Base-by-base conservation (phyloP, 306 rosid species). In the Rosa chinensis region DNA sequence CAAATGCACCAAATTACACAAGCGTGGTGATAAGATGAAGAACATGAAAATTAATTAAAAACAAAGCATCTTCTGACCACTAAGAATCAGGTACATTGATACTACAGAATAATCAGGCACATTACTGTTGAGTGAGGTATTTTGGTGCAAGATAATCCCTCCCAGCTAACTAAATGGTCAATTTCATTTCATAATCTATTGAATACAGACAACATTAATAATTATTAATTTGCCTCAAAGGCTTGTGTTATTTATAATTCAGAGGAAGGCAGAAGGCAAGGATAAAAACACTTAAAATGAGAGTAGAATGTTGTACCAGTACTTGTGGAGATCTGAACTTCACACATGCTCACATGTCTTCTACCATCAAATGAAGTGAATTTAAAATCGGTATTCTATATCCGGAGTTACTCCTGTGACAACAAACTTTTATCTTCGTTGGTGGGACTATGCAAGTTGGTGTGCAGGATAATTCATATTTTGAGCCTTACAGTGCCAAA, bases 401-500 rank as follows among this genome's bases (percentile, higher is more conserved):
- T 25, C 28, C 28, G 28, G 28, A 25, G 28, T 25, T 25, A 25
- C 28, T 25, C 28, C 92, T 73, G 67, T 78, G 79, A 92, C 58
- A 52, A 77, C 76, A 74, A 92, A 88, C 83, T 88, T 87, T 2
- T 72, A 85, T 80, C 79, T 88, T 86, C 62, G 88, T 89, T 37
- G 77, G 78, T 75, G 79, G 82, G 68, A 75, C 48, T 21, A 80
- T 74, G 76, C 91, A 80, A 47, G 35, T 1, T 97, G 96, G 55
- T 90, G 86, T 44, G 55, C 35, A 32, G 37, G 37, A 32, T 32
- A 92, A 80, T 85, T 83, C 66, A 32, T 67, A 40, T 82, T 91
- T 69, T 77, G 75, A 56, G 86, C 87, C 77, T 84, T 88, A 67
- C 96, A 83, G 74, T 92, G 91, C 98, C 98, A 94, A 79, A 92